Evolutionary conservation across 768 basidiomycete species (phyloP), one percentile per base, ranked within the genome.

Genomic region (Trametes punicea): DNA sequence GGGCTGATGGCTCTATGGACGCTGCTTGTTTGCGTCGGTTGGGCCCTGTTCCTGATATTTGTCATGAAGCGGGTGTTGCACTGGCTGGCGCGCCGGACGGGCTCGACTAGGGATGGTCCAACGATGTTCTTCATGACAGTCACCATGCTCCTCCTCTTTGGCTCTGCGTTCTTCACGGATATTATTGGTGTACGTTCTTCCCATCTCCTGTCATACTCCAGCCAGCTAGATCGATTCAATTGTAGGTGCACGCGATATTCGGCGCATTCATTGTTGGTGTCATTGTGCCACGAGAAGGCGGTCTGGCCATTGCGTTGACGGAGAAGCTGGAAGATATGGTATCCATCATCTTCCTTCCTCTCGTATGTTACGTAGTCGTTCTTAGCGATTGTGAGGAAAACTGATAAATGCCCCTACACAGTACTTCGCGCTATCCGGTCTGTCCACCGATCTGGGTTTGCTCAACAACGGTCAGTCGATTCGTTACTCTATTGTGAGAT

Each of bases 301-400:
- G 90, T 0, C 90, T 84, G 65, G 88, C 84, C 6, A 88, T 92
- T 54, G 78, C 87, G 0, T 66, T 95, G 15, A 85, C 90, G 0
- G 90, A 92, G 62, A 94, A 89, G 69, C 70, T 94, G 25, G 93
- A 97, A 71, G 93, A 96, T 74, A 72, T 94, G n/a, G 84, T 93
- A 8, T 72, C 80, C 4, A 82, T 91, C 56, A 65, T 91, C 4
- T 82, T 93, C 65, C 64, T 94, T 29, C 91, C 91, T 6, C 75
- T 92, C 55, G 89, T 90, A 67, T 57, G 87, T 70, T n/a, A n/a
- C n/a, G 4, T 46, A 7, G 9, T 27, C 3, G 3, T 0, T 3
- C 5, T 3, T 10, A 11, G 20, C n/a, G 38, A 23, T 5, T 26
- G 25, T 10, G 7, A 9, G 21, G 18, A 0, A 26, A 26, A 2